Base-by-base conservation (phyloP, 805 yeast species). In the Citeromyces nyonsensis region DNA sequence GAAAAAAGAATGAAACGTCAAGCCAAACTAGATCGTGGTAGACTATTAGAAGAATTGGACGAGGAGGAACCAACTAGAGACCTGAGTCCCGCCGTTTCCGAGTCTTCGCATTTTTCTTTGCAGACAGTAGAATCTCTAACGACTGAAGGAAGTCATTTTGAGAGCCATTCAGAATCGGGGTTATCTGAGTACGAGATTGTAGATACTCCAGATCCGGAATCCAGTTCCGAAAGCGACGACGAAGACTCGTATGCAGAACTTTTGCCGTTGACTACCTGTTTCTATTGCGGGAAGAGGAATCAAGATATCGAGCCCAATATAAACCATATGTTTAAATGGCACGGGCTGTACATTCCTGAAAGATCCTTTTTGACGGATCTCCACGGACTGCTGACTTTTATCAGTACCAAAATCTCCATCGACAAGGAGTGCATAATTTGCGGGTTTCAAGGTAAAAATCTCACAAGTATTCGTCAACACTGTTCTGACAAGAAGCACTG, bases 281-380 rank as follows among this genome's bases (percentile, higher is more conserved):
- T 67, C 44, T 69, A 60, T 40, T 69, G 76, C 45, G 69, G 68
- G 0, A 37, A 40, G 12, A 48, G 57, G 28, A 56, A 54, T 39
- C 40, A 38, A 6, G 59, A 54, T 24, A 33, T 57, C 12, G 66
- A 36, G 12, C 12, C 12, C 6, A 39, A 38, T 37, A 40, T 60
- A 24, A 52, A 44, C 31, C 69, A 63, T 40, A 62, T 63, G 69
- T 57, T 48, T 42, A 50, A 44, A 26, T 41, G 39, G n/a, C 69
- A 63, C 41, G 69, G 69, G 1, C 49, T 63, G 18, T 63, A 61
- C 34, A 56, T 63, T 3, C 68, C 69, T 0, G 64, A 62, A 35
- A 43, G 62, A 32, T 44, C 62, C 7, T 57, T 44, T 33, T 44
- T 63, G 32, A 38, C 36, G 8, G 59, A 62, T 36, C 38, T 59